These are phyloP conservation scores for Zymoseptoria tritici DNA, from an alignment of 2,329 filamentous ascomycete species.

Conservation along the genomic window DNA sequence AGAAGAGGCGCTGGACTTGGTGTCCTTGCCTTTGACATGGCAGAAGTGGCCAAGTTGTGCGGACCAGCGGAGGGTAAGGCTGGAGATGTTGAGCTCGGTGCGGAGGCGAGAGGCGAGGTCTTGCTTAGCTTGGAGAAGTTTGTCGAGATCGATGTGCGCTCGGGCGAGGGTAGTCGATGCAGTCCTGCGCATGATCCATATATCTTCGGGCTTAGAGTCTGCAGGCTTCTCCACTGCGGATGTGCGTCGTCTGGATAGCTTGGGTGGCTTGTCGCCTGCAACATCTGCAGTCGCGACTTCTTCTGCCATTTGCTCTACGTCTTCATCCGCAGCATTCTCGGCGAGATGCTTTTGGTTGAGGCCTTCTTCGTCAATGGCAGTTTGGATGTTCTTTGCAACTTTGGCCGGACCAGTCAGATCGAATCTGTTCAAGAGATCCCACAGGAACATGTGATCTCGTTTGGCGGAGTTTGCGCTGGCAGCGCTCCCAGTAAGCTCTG, in stretches of 20 bases:
- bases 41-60: conserved; percentile 83
- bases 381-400: conserved; percentile 63
- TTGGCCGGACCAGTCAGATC: conserved; percentile 58
- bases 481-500: conserved; percentile 3
- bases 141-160: conserved; percentile 61
- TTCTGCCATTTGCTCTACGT: conserved; percentile 66
- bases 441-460: conserved; percentile 22
- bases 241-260: conserved; percentile 18
- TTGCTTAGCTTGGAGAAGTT: conserved; percentile 53
- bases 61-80: conserved; percentile 75
- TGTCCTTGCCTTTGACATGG: conserved; percentile 78
- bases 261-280: conserved; percentile 43
- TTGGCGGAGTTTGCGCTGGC: conserved; percentile 26
- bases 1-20: conserved; percentile 38
- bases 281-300: conserved; percentile 62
- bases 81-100: conserved; percentile 46
- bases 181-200: conserved; percentile 55
- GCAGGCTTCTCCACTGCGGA: conserved; percentile 1
- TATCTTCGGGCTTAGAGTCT: conserved; percentile 36
- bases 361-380: conserved; percentile 87
- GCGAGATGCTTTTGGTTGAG: conserved; percentile 71
- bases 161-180: conserved; percentile 60
- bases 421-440: conserved; percentile 46
- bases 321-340: conserved; percentile 62
- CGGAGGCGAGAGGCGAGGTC: conserved; percentile 56